A percentile compares a stretch with the other conserved stretches of the same genome.
phyloP scores from a whole-genome alignment of 306 rosid species.

The Gastrolobium villosum region DNA sequence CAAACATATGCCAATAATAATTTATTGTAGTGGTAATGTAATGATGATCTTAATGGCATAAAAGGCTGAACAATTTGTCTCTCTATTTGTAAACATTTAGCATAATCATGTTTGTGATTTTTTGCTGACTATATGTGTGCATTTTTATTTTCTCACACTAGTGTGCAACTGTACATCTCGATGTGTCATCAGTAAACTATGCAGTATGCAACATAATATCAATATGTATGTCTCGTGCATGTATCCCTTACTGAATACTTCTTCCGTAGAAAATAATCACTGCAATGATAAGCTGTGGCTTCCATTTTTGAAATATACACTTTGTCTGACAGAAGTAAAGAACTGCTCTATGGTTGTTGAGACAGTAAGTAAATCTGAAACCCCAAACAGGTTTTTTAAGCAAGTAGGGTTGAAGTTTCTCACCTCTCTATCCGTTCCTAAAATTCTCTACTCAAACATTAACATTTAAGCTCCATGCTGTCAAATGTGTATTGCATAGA shows the following conservation, averaged over 20 bases:
- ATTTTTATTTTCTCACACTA: not conserved
- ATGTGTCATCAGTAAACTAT: not conserved
- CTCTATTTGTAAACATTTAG: constrained; percentile 20
- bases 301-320: constrained; percentile 19
- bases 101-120: not conserved
- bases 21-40: constrained; percentile 12
- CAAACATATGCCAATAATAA: not conserved
- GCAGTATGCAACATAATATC: not conserved
- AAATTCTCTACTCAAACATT: not conserved
- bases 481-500: not conserved
- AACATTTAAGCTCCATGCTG: not conserved
- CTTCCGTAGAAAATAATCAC: constrained; percentile 17
- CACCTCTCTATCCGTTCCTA: not conserved
- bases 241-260: constrained; percentile 2
- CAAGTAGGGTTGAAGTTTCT: not conserved
- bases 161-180: not conserved
- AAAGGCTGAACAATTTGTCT: not conserved
- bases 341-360: constrained; percentile 4
- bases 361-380: not conserved
- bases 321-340: not conserved
- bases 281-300: constrained; percentile 18
- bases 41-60: not conserved
- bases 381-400: constrained; percentile 3
- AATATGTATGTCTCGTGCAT: not conserved
- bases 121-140: not conserved